Evolutionary conservation across 352 stramenopile genomes (phyloP).

Genomic region (Thalassiosira exigua): DNA sequence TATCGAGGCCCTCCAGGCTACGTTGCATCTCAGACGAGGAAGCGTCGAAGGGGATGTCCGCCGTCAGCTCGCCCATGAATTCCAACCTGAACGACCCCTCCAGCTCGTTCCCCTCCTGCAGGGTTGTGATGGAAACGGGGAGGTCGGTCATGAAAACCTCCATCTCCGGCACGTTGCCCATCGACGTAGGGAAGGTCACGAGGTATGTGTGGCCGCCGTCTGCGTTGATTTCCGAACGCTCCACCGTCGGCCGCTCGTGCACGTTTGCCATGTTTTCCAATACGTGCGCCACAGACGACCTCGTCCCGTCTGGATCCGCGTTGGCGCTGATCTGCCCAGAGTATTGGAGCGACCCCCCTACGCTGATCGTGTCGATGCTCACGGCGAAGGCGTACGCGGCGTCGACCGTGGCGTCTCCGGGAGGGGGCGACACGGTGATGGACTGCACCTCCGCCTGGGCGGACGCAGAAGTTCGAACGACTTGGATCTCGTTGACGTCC

Average conservation of each 20-base stretch:
- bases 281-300: slow-evolving; percentile 69
- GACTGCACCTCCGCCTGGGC: slow-evolving; percentile 73
- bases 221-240: slow-evolving; percentile 59
- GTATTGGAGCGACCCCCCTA: slow-evolving; percentile 89
- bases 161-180: slow-evolving; percentile 85
- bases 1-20: slow-evolving; percentile 65
- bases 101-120: slow-evolving; percentile 82
- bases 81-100: slow-evolving; percentile 85
- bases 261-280: slow-evolving; percentile 75
- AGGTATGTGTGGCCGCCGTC: slow-evolving; percentile 79
- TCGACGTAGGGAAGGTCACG: slow-evolving; percentile 82
- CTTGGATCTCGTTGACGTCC: slow-evolving; percentile 90
- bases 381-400: slow-evolving; percentile 91
- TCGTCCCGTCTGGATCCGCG: slow-evolving; percentile 54
- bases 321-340: slow-evolving; percentile 90
- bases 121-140: slow-evolving; percentile 65
- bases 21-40: slow-evolving; percentile 70
- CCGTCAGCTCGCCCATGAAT: slow-evolving; percentile 87
- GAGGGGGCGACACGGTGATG: slow-evolving; percentile 88
- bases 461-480: slow-evolving; percentile 87
- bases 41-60: slow-evolving; percentile 86
- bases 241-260: slow-evolving; percentile 50
- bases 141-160: slow-evolving; percentile 67
- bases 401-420: slow-evolving; percentile 75
- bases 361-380: slow-evolving; percentile 89